A percentile compares a stretch with the other conserved stretches of the same genome.
phyloP scores from a whole-genome alignment of 2,329 filamentous ascomycete species.

The Dactylellina drechsleri region DNA sequence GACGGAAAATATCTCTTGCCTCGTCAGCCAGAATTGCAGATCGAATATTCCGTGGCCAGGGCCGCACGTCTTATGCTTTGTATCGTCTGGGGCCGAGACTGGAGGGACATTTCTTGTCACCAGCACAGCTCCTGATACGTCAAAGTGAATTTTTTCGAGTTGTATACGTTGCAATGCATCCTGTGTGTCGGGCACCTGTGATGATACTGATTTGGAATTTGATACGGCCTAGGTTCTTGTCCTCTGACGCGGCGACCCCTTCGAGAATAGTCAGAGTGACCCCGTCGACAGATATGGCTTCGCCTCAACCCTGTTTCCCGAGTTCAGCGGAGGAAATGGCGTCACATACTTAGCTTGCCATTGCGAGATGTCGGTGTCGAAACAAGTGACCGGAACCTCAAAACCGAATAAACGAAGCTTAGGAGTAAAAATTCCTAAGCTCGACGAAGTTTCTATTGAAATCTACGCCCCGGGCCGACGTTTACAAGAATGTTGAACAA shows the following conservation, averaged over 20 bases:
- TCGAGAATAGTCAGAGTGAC: conserved; percentile 21
- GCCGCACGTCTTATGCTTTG: background rate
- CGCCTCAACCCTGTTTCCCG: conserved; percentile 23
- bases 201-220: conserved; percentile 23
- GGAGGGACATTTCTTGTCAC: background rate
- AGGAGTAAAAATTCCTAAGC: no score
- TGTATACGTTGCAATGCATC: conserved; percentile 14
- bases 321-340: conserved; percentile 27
- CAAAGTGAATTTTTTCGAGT: background rate
- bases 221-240: conserved; percentile 26
- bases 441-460: no score
- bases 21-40: conserved; percentile 32
- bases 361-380: no score
- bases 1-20: conserved; percentile 15
- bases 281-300: conserved; percentile 15
- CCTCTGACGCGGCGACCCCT: conserved; percentile 20
- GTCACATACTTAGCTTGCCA: conserved; percentile 12
- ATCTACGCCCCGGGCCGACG: no score
- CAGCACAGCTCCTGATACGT: conserved; percentile 7
- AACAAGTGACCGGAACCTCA: no score
- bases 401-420: no score
- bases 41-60: conserved; percentile 6
- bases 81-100: conserved; percentile 15
- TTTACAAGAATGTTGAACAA: no score
- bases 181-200: conserved; percentile 10